phyloP scores from a whole-genome alignment of 1,139 yeast genomes.

The Yueomyces sp. region DNA sequence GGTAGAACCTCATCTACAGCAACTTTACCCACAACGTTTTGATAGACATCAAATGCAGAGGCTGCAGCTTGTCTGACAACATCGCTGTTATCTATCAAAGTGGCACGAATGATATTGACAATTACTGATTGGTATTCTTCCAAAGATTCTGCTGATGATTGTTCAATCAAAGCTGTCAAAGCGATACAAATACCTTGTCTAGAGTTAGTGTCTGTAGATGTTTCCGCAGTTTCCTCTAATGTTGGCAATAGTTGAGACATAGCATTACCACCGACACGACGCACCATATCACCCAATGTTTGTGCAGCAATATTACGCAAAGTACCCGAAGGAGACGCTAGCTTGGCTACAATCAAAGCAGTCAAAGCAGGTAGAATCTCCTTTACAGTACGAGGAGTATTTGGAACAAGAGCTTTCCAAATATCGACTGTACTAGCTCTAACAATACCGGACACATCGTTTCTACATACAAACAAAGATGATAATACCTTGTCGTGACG shows the following conservation, averaged over 20 bases:
- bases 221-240: slow-evolving; percentile 50
- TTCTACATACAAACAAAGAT: slow-evolving; percentile 79
- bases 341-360: slow-evolving; percentile 61
- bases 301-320: slow-evolving; percentile 87
- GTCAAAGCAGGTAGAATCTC: slow-evolving; percentile 83
- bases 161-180: slow-evolving; percentile 67
- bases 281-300: slow-evolving; percentile 88
- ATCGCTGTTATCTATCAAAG: slow-evolving; percentile 63
- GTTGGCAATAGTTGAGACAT: slow-evolving; percentile 78
- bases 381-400: slow-evolving; percentile 92
- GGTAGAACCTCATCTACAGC: slow-evolving; percentile 89
- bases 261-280: slow-evolving; percentile 88
- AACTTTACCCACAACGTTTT: slow-evolving; percentile 65
- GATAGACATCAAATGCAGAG: slow-evolving; percentile 76
- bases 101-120: slow-evolving; percentile 62
- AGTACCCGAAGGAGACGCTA: slow-evolving; percentile 68
- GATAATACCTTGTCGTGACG: slow-evolving; percentile 83
- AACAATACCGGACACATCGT: slow-evolving; percentile 80
- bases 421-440: slow-evolving; percentile 88
- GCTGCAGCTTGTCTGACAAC: slow-evolving; percentile 87
- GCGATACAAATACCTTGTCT: slow-evolving; percentile 97
- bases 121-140: slow-evolving; percentile 55
- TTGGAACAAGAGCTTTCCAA: slow-evolving; percentile 94
- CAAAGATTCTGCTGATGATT: slow-evolving; percentile 55
- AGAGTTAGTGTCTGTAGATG: slow-evolving; percentile 58